A percentile compares a stretch with the other conserved stretches of the same genome.
Conservation (phyloP, 1,284 basidiomycete species). For the Tremellales sp. region DNA sequence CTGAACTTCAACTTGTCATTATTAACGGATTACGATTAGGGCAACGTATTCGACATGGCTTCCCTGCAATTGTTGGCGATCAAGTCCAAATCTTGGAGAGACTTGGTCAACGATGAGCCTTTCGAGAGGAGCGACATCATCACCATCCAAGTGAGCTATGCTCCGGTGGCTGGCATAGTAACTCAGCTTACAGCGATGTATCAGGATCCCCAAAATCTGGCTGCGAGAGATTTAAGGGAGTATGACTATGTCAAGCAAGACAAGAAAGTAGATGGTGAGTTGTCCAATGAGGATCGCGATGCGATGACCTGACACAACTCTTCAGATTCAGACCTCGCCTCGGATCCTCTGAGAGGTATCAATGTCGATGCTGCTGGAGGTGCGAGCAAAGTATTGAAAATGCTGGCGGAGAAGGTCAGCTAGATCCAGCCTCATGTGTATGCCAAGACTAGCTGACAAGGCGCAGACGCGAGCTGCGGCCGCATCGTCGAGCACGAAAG, state of each 20-base stretch:
- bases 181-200: not conserved
- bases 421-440: not conserved
- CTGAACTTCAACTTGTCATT: not conserved
- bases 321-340: constrained; percentile 36
- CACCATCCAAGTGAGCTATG: constrained; percentile 65
- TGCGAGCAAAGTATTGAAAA: constrained; percentile 48
- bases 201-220: constrained; percentile 48
- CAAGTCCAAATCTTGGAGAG: constrained; percentile 66
- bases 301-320: not conserved
- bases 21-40: constrained; percentile 16
- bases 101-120: constrained; percentile 77
- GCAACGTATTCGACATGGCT: constrained; percentile 54
- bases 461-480: constrained; percentile 25
- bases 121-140: constrained; percentile 90
- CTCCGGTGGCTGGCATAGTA: not conserved
- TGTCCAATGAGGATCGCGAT: too few species aligned
- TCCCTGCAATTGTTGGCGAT: constrained; percentile 58
- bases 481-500: constrained; percentile 13
- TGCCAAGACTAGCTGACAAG: not conserved
- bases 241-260: constrained; percentile 50
- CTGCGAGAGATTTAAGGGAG: constrained; percentile 44
- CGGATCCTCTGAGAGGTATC: constrained; percentile 47
- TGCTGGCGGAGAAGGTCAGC: constrained; percentile 49
- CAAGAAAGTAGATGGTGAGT: constrained; percentile 43
- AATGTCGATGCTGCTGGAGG: constrained; percentile 50